Percentiles rank a stretch among this genome's conserved stretches.
phyloP scores from a whole-genome alignment of 768 basidiomycete species.

The Tulasnella sp. region DNA sequence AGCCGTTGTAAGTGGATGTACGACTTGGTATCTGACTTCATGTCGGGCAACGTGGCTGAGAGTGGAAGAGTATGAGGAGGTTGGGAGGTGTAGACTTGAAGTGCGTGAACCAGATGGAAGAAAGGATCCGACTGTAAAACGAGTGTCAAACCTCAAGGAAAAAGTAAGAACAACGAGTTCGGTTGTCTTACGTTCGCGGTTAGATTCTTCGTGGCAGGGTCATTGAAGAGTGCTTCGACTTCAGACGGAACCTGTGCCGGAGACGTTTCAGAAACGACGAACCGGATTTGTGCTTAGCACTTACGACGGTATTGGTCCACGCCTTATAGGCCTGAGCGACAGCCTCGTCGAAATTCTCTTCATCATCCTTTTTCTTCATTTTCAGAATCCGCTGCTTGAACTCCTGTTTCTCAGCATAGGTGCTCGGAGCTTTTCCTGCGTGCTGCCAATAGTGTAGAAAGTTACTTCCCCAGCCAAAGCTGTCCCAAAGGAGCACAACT shows the following conservation, averaged over 20 bases:
- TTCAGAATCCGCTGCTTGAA: slow-evolving; percentile 72
- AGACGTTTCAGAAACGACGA: background rate
- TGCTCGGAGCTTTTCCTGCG: slow-evolving; percentile 60
- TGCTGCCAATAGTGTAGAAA: slow-evolving; percentile 54
- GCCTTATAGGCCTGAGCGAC: slow-evolving; percentile 82
- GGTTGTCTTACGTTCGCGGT: slow-evolving; percentile 45
- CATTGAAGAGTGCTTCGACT: slow-evolving; percentile 63
- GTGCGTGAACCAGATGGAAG: slow-evolving; percentile 75
- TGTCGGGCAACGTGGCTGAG: slow-evolving; percentile 88
- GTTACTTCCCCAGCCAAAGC: background rate
- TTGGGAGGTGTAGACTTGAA: slow-evolving; percentile 64
- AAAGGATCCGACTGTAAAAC: slow-evolving; percentile 61
- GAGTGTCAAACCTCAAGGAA: background rate
- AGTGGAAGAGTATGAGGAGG: slow-evolving; percentile 70
- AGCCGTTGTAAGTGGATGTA: slow-evolving; percentile 86
- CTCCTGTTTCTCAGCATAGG: slow-evolving; percentile 65
- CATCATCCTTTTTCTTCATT: slow-evolving; percentile 75
- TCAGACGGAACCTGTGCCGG: slow-evolving; percentile 64
- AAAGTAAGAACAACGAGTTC: background rate
- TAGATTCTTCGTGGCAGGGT: slow-evolving; percentile 55
- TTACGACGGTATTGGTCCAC: slow-evolving; percentile 59
- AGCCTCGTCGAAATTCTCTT: slow-evolving; percentile 98
- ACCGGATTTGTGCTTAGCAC: background rate
- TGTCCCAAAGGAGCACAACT: slow-evolving; percentile 39
- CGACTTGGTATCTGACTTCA: slow-evolving; percentile 84